These are phyloP conservation scores for Colletotrichum viniferum DNA, from an alignment of 2,329 filamentous ascomycete genomes.

Conservation along the genomic window DNA sequence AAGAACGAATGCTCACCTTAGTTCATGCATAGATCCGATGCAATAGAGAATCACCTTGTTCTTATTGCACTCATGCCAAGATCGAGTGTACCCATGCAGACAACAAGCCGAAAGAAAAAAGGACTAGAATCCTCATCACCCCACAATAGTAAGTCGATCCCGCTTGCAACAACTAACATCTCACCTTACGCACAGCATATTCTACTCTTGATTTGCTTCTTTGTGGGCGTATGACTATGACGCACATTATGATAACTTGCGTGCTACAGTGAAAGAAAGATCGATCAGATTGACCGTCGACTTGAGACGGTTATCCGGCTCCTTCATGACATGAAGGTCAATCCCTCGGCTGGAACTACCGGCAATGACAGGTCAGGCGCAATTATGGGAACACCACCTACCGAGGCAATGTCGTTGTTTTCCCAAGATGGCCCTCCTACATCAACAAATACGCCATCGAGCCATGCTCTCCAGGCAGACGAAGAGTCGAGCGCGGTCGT, in stretches of 20 bases:
- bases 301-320: constrained; percentile 37
- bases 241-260: neutral
- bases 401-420: neutral
- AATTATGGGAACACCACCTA: neutral
- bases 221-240: neutral
- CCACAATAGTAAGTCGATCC: constrained; percentile 38
- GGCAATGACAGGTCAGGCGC: neutral
- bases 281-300: constrained; percentile 40
- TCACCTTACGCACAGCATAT: no score
- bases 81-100: constrained; percentile 39
- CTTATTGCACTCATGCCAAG: constrained; percentile 39
- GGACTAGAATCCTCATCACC: constrained; percentile 39
- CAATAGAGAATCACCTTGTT: constrained; percentile 40
- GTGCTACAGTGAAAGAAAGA: constrained; percentile 37
- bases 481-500: constrained; percentile 34
- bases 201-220: neutral
- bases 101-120: constrained; percentile 37
- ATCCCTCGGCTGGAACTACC: constrained; percentile 17
- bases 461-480: constrained; percentile 16
- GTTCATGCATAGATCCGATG: constrained; percentile 34
- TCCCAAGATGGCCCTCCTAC: neutral
- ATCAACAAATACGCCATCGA: constrained; percentile 17
- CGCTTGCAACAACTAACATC: neutral
- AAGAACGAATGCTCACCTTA: neutral
- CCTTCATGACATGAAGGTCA: constrained; percentile 37